A percentile compares a stretch with the other conserved stretches of the same genome.
Evolutionary conservation across 768 basidiomycete genomes (phyloP).

Genomic region (Holtermannia corniformis): DNA sequence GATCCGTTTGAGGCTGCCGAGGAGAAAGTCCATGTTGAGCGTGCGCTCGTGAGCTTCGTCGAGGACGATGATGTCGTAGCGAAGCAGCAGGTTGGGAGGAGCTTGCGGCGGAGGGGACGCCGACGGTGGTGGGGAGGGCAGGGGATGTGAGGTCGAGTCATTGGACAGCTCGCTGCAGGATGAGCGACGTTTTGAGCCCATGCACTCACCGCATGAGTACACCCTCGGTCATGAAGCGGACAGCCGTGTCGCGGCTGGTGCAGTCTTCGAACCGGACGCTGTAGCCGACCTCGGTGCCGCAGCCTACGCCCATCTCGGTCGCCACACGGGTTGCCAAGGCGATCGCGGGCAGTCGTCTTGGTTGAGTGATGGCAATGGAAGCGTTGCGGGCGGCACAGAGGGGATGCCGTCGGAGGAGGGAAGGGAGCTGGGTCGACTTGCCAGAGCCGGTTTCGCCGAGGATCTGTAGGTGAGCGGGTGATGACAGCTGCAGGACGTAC

Average conservation of each 20-base stretch:
- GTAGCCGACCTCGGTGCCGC: constrained; percentile 38
- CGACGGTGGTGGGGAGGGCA: neutral
- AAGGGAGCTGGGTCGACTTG: constrained; percentile 39
- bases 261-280: constrained; percentile 38
- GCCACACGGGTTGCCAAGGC: constrained; percentile 33
- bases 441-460: constrained; percentile 41
- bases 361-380: constrained; percentile 36
- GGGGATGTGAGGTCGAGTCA: neutral
- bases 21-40: constrained; percentile 83
- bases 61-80: constrained; percentile 79
- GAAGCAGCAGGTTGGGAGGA: constrained; percentile 49
- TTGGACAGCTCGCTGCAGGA: constrained; percentile 25
- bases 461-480: constrained; percentile 14
- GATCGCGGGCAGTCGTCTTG: constrained; percentile 35
- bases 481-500: constrained; percentile 13
- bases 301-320: constrained; percentile 31
- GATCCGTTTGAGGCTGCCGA: constrained; percentile 80
- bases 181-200: neutral
- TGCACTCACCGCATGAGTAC: constrained; percentile 35
- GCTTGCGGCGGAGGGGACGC: neutral
- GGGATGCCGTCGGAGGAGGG: constrained; percentile 28
- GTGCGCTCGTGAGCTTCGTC: constrained; percentile 98
- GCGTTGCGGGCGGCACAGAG: constrained; percentile 13
- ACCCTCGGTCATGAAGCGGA: constrained; percentile 38
- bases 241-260: constrained; percentile 18